Base-by-base conservation (phyloP, 495 filamentous ascomycete genomes). In the Xylaria intraflava region DNA sequence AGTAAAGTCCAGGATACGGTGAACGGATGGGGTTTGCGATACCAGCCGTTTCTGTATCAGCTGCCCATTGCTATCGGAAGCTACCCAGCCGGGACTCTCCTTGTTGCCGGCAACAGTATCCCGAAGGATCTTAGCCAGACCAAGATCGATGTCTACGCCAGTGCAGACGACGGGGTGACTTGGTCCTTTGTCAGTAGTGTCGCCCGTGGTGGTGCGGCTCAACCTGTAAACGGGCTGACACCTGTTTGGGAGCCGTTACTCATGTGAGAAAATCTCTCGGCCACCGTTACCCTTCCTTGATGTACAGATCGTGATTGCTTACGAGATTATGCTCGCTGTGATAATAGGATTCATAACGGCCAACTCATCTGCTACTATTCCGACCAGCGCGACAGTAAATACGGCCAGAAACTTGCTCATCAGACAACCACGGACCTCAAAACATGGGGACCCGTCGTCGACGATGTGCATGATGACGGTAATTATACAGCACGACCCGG, bases 171-270 rank as follows among this genome's bases (percentile, higher is more conserved):
- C 40, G 85, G 80, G 12, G 49, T 61, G 29, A 83, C 78, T 4
- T 89, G 84, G 84, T 61, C 79, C 23, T 89, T 88, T 53, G 72
- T 87, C 36, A 81, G 77, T 40, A 76, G 81, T 58, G 78, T 87
- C 42, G 84, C 83, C 1, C 62, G 70, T n/a, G 86, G 84, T 11
- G 86, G 84, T 12, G 71, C 71, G 39, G 81, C 83, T 0, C 58
- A 69, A 19, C 82, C 86, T 0, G 69, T 75, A 49, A 86, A 87
- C 62, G 84, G 83, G 3, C 48, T 77, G 33, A 84, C 82, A 0
- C 82, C 84, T 2, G 77, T 88, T 6, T 88, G 85, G 85, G 85
- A 89, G 65, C 85, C 85, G 0, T 86, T 83, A 61, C 62, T 88
- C 17, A 57, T 87, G 69, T 61, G 17, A 14, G 62, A 55, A 4